Evolutionary conservation across 305 asterid genomes (phyloP).

Genomic region (Plantago coronopus): DNA sequence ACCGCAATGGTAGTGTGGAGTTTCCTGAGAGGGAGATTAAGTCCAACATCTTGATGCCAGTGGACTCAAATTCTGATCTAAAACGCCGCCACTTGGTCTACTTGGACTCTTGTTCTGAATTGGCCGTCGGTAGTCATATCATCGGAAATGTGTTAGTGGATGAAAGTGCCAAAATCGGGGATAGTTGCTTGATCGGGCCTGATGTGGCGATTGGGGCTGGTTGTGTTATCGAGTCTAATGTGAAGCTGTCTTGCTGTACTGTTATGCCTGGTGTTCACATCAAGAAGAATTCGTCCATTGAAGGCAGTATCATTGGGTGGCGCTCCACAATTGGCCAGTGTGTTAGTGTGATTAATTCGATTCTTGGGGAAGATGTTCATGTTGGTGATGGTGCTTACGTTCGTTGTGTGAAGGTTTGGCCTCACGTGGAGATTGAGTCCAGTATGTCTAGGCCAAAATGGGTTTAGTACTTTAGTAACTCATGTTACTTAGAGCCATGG

Average conservation of each 20-base stretch:
- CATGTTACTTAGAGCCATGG: too few relatives aligned
- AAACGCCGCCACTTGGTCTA: too few relatives aligned
- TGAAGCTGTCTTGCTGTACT: constrained; percentile 86
- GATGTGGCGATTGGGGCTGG: constrained; percentile 90
- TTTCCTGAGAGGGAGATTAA: too few relatives aligned
- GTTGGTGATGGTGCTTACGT: constrained; percentile 84
- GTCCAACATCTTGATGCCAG: too few relatives aligned
- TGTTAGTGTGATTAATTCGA: constrained; percentile 95
- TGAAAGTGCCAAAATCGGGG: constrained; percentile 82
- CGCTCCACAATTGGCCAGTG: constrained; percentile 92
- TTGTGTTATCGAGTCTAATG: constrained; percentile 78
- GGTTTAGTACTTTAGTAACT: too few relatives aligned
- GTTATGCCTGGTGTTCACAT: constrained; percentile 87
- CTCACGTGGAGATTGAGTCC: constrained; percentile 92
- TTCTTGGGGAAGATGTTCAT: constrained; percentile 89
- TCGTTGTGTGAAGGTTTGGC: constrained; percentile 90
- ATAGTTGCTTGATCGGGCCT: constrained; percentile 91
- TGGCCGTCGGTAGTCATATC: constrained; percentile 64
- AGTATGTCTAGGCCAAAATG: constrained; percentile 93
- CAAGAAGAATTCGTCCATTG: constrained; percentile 79
- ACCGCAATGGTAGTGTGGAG: too few relatives aligned
- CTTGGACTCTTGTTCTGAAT: constrained; percentile 54
- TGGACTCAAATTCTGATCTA: too few relatives aligned
- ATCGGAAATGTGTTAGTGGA: constrained; percentile 84
- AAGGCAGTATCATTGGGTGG: constrained; percentile 88